Percentiles rank a stretch among this genome's conserved stretches.
Evolutionary conservation across 495 filamentous ascomycete species (phyloP).

Genomic region (Rostrohypoxylon terebratum): DNA sequence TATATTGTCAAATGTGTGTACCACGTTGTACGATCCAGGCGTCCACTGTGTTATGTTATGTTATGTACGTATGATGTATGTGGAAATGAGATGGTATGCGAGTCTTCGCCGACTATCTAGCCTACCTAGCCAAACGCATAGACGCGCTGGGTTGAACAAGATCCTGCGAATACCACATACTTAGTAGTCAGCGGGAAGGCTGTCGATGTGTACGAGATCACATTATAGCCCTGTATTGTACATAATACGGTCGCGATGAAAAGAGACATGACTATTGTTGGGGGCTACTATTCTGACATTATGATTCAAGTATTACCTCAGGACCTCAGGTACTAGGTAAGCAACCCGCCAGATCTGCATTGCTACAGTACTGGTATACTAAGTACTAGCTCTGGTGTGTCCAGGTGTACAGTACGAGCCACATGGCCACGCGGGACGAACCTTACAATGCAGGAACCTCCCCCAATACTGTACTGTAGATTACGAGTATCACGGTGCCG

Average conservation of each 20-base stretch:
- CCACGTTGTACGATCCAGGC: slow-evolving; percentile 23
- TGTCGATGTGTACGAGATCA: neutral
- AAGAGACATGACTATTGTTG: neutral
- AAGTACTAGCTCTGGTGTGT: too few relatives aligned
- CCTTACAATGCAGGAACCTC: slow-evolving; percentile 41
- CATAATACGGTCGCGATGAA: neutral
- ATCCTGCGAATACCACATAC: neutral
- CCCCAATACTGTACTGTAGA: slow-evolving; percentile 18
- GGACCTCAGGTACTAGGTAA: neutral
- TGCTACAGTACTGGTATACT: slow-evolving; percentile 7
- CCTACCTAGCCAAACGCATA: neutral
- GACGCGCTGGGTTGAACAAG: slow-evolving; percentile 22
- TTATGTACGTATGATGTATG: neutral
- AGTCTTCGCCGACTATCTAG: slow-evolving; percentile 1
- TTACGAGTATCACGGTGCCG: slow-evolving; percentile 17
- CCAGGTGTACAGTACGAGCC: slow-evolving; percentile 23
- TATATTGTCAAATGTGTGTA: neutral
- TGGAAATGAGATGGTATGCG: neutral
- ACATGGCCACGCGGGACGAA: slow-evolving; percentile 43
- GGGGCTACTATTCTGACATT: neutral
- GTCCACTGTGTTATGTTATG: slow-evolving; percentile 1
- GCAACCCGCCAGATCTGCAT: slow-evolving; percentile 16
- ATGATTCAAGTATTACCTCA: too few relatives aligned
- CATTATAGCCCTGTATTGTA: too few relatives aligned
- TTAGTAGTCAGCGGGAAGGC: neutral